Base-by-base conservation (phyloP, 257 asterid species). In the Gardenia jasminoides region DNA sequence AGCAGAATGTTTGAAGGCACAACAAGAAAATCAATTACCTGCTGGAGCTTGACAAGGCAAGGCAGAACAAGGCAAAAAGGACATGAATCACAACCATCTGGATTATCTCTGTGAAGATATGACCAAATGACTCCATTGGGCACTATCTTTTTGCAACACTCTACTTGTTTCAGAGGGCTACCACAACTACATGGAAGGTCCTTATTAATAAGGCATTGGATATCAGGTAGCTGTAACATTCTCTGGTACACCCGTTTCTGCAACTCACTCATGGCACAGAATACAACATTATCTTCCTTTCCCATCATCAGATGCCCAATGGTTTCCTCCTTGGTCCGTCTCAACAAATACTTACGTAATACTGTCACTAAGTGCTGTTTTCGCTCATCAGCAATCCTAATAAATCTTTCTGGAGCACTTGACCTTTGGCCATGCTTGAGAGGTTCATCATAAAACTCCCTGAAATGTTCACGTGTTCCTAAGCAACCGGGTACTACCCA, bases 271-370 rank as follows among this genome's bases (percentile, higher is more conserved):
- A 95, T 92, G 43, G 96, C 94, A 85, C 98, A 95, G 80, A 92
- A 95, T 43, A 95, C 99, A 58, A 93, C 90, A 73, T 95, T 95
- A 77, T 95, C 99, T 83, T 93, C 99, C 88, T 95, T 95, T 67
- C 99, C 99, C 93, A 87, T 84, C 98, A 95, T 92, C 80, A 95
- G 97, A 82, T 93, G 99, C 78, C 98, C 99, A 46, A 95, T 95
- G 0, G 99, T 95, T 80, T 95, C 98, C 72, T 93, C 98, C 84
- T 95, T 95, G 20, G 98, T 95, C 89, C 99, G 93, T 83, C 99
- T 91, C 75, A 95, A 86, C 91, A 95, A 86, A 84, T 95, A 93
- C 72, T 88, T 93, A 16, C 70, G 81, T 71, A 93, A 81, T 83
- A 95, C 97, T 13, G 90, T 83, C 70, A 90, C 93, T 30, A 95